These are phyloP conservation scores for Soucietia sequanensis DNA, from an alignment of 805 yeast species.

Conservation along the genomic window DNA sequence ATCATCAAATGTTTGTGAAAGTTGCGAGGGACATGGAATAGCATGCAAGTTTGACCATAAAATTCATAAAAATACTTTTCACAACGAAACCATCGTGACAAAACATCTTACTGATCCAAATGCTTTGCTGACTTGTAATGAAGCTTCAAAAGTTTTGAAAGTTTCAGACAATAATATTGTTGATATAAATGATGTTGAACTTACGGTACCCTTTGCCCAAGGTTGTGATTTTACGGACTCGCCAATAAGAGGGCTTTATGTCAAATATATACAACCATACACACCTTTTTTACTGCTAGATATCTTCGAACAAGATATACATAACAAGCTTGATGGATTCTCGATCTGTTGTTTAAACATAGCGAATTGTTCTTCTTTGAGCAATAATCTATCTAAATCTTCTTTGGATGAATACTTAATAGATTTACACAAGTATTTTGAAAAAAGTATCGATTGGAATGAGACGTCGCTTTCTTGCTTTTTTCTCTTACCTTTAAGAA, in stretches of 20 bases:
- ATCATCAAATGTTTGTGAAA: constrained; percentile 12
- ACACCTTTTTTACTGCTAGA: constrained; percentile 16
- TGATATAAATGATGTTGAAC: too few relatives aligned
- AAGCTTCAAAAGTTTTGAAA: not conserved
- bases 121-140: not conserved
- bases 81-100: too few relatives aligned
- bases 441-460: constrained; percentile 13
- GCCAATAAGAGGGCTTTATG: too few relatives aligned
- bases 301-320: constrained; percentile 8
- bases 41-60: constrained; percentile 19
- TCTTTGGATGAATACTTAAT: too few relatives aligned
- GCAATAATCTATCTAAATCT: not conserved
- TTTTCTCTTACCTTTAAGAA: constrained; percentile 16
- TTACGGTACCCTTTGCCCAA: too few relatives aligned
- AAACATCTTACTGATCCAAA: not conserved
- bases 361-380: constrained; percentile 11
- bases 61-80: too few relatives aligned
- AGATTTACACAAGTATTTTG: too few relatives aligned
- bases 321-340: constrained; percentile 13
- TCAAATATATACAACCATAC: constrained; percentile 13
- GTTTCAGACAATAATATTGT: not conserved
- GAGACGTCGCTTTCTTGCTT: constrained; percentile 13
- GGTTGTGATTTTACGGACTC: too few relatives aligned
- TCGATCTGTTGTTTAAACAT: constrained; percentile 16
- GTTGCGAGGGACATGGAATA: constrained; percentile 12